Percentiles rank a stretch among this genome's conserved stretches.
Conservation (phyloP, 768 basidiomycete genomes). For the Lentinula aciculospora region DNA sequence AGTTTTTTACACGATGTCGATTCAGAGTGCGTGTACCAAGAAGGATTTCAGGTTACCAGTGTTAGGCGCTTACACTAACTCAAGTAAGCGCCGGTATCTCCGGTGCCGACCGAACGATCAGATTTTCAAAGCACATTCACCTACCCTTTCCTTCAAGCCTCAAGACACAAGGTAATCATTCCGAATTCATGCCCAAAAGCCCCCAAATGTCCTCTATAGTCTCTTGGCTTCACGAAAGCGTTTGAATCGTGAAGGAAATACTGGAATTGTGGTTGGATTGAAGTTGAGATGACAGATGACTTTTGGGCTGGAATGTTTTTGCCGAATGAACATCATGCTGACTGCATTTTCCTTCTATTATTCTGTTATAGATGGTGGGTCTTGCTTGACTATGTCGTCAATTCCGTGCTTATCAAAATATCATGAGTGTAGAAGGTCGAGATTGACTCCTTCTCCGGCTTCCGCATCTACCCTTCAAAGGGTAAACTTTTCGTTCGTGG, state of each 20-base stretch:
- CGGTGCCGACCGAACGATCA: neutral
- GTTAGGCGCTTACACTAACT: neutral
- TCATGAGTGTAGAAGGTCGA: slow-evolving; percentile 79
- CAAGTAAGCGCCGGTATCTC: neutral
- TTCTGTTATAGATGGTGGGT: slow-evolving; percentile 4
- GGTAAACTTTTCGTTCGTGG: slow-evolving; percentile 94
- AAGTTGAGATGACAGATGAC: slow-evolving; percentile 1
- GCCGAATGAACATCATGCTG: neutral
- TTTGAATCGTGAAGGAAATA: neutral
- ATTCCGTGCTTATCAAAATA: neutral
- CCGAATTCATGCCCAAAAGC: neutral
- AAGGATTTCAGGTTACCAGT: too few relatives aligned
- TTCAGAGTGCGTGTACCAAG: too few relatives aligned
- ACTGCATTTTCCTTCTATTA: neutral
- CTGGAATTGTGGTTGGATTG: neutral
- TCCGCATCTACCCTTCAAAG: slow-evolving; percentile 97
- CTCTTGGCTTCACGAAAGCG: neutral
- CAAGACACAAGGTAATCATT: neutral
- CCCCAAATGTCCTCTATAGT: neutral
- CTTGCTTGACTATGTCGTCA: neutral
- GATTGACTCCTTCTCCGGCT: slow-evolving; percentile 97
- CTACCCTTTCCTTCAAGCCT: neutral
- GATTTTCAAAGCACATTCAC: neutral
- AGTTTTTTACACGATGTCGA: too few relatives aligned
- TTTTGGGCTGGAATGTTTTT: neutral